Evolutionary conservation across 2,329 filamentous ascomycete species (phyloP).

Genomic region (Penicillium sp.): DNA sequence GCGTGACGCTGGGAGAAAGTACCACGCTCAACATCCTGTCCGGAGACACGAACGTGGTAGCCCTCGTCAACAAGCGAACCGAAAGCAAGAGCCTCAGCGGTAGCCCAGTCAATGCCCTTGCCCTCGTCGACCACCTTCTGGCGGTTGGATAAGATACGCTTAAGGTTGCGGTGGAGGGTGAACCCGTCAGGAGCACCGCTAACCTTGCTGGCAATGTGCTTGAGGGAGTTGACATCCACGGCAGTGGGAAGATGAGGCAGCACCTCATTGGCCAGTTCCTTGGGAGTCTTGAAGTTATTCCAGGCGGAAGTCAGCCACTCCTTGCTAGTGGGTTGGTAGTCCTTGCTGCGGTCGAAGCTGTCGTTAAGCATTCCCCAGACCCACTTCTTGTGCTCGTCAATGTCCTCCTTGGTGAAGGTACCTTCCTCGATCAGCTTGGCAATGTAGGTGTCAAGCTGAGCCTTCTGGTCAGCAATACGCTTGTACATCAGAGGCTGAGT

Average conservation of each 20-base stretch:
- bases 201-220: conserved; percentile 77
- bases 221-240: conserved; percentile 64
- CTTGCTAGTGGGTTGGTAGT: conserved; percentile 92
- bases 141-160: conserved; percentile 84
- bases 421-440: conserved; percentile 86
- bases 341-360: conserved; percentile 94
- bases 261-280: conserved; percentile 90
- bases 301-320: conserved; percentile 98
- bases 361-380: conserved; percentile 99
- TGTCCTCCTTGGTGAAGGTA: conserved; percentile 93
- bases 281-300: conserved; percentile 99
- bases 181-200: conserved; percentile 77
- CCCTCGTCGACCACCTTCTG: conserved; percentile 90
- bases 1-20: conserved; percentile 98
- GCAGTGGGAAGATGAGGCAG: conserved; percentile 85
- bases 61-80: conserved; percentile 86
- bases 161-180: conserved; percentile 86
- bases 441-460: conserved; percentile 84
- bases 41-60: conserved; percentile 94
- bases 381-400: conserved; percentile 99
- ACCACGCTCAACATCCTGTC: conserved; percentile 98
- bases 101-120: conserved; percentile 95
- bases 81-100: conserved; percentile 91
- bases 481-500: conserved; percentile 99
- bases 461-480: conserved; percentile 77